Evolutionary conservation across 495 filamentous ascomycete species (phyloP), one percentile per base, ranked within the genome.

Genomic region (Pyrenopolyporus hunteri): DNA sequence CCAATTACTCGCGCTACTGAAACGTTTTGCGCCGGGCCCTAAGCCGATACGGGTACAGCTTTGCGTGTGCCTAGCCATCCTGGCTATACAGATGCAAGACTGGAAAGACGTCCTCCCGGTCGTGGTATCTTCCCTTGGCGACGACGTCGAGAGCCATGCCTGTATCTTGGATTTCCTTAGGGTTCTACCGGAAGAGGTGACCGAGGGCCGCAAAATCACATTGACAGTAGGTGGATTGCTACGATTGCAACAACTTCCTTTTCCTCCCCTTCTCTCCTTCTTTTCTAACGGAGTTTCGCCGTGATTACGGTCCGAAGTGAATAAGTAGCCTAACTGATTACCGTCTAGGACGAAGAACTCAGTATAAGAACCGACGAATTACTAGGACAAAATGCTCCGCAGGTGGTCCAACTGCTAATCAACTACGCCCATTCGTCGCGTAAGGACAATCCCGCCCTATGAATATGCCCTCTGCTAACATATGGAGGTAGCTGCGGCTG

Each of bases 141-240:
- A 83, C 69, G 86, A 86, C 63, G 85, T 89, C 37, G 83, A 88
- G 63, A 89, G 85, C 71, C 82, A 86, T 56, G 87, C 93, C 48
- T 93, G 89, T 71, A 88, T 97, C 63, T 76, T 99, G 59, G 95
- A 98, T 70, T 98, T 99, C 74, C 80, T 99, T 51, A 92, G 87
- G 70, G 92, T 99, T 67, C 85, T 99, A 40, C 94, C 94, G 14
- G 94, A 99, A 80, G 94, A 99, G 83, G 95, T 99, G 73, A 98
- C 91, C 44, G 94, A 98, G 80, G 94, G 95, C 75, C 90, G 94
- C 75, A 98, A 97, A 80, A 96, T 98, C 83, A 95, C 90, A 82
- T 82, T 99, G 76, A 91, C 89, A 81, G 93, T 97, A 93, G 79
- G 92, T 92, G 79, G 83, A 82, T 79, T 82, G 81, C 83, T 69